Conservation (phyloP, 306 rosid species). For the Casuarina glauca region DNA sequence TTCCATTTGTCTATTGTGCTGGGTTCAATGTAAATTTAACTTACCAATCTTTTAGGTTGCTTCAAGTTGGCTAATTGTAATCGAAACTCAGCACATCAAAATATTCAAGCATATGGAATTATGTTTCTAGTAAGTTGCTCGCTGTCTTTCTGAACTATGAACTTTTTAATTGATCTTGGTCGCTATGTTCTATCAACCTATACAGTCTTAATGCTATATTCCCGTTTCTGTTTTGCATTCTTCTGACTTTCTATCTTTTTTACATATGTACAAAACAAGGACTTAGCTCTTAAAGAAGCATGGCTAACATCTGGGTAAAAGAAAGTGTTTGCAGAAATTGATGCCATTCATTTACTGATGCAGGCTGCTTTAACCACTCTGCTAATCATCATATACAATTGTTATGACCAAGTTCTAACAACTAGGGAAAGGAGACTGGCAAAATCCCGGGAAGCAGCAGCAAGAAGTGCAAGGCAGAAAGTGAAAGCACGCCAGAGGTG, state of each 20-base stretch:
- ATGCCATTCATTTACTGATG: constrained; percentile 53
- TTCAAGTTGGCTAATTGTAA: constrained; percentile 84
- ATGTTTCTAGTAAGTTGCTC: constrained; percentile 77
- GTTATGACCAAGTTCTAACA: constrained; percentile 91
- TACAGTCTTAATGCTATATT: constrained; percentile 6
- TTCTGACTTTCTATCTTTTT: neutral
- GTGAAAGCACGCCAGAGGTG: constrained; percentile 82
- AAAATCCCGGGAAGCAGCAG: constrained; percentile 88
- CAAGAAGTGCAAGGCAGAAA: constrained; percentile 71
- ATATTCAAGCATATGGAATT: constrained; percentile 81
- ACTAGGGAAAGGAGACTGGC: constrained; percentile 82
- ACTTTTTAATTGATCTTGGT: constrained; percentile 13
- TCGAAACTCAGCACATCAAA: constrained; percentile 71
- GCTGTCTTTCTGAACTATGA: constrained; percentile 27
- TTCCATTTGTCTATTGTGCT: neutral
- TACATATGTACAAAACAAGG: neutral
- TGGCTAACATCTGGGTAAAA: constrained; percentile 11
- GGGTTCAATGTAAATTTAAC: constrained; percentile 29
- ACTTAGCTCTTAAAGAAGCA: constrained; percentile 10
- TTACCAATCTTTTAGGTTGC: constrained; percentile 66
- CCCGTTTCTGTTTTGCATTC: constrained; percentile 13
- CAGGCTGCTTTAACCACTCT: constrained; percentile 93
- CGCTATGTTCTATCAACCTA: constrained; percentile 8
- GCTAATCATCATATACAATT: constrained; percentile 92
- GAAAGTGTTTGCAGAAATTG: constrained; percentile 29